A percentile compares a stretch with the other conserved stretches of the same genome.
Evolutionary conservation across 23 red algal species (phyloP).

Genomic region (Pyropia yezoensis): DNA sequence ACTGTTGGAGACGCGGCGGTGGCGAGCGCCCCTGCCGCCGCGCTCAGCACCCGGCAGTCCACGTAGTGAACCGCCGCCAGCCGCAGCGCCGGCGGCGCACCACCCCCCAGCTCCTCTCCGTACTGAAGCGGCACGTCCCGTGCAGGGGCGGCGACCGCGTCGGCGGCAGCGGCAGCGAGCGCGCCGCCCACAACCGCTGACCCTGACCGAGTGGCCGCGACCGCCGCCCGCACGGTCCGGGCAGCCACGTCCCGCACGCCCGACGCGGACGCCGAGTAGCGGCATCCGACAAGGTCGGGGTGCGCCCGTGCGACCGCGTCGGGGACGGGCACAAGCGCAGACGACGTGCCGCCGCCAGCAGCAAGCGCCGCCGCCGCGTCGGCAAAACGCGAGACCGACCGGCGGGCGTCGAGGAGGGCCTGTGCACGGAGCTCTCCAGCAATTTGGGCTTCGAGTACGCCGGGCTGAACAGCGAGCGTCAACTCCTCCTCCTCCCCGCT

Average conservation of each 20-base stretch:
- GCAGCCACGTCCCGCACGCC: slow-evolving; percentile 36
- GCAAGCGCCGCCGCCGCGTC: slow-evolving; percentile 30
- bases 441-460: slow-evolving; percentile 12
- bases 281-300: slow-evolving; percentile 47
- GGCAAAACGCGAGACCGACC: slow-evolving; percentile 30
- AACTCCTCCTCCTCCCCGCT: no score
- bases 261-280: slow-evolving; percentile 31
- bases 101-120: slow-evolving; percentile 36
- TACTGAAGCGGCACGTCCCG: slow-evolving; percentile 57
- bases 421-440: slow-evolving; percentile 54
- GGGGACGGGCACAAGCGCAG: slow-evolving; percentile 26
- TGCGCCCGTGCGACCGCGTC: slow-evolving; percentile 10
- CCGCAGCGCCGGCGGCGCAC: slow-evolving; percentile 33
- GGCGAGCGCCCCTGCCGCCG: slow-evolving; percentile 11
- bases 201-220: slow-evolving; percentile 18
- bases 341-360: slow-evolving; percentile 32
- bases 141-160: slow-evolving; percentile 33
- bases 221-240: slow-evolving; percentile 26
- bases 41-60: slow-evolving; percentile 46
- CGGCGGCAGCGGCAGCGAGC: slow-evolving; percentile 29
- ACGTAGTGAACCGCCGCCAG: slow-evolving; percentile 50
- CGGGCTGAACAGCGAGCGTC: slow-evolving; percentile 17
- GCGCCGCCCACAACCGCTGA: slow-evolving; percentile 23
- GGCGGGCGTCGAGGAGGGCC: slow-evolving; percentile 29
- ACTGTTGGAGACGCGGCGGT: not conserved